Percentiles rank a stretch among this genome's conserved stretches.
Conservation (phyloP, 2,329 filamentous ascomycete species). For the Dactylellina parvicollis region DNA sequence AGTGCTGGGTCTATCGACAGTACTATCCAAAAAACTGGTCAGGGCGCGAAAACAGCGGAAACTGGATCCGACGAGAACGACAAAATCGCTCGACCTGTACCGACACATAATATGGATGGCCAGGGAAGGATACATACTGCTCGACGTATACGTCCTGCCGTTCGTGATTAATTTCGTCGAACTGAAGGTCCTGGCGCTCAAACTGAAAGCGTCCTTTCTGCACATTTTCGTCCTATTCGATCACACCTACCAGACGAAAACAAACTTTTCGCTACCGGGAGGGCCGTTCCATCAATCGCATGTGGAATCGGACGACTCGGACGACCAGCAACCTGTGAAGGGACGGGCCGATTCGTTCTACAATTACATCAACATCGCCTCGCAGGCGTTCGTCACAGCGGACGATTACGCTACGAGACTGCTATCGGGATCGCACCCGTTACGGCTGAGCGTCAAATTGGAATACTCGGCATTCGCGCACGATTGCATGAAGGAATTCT, state of each 20-base stretch:
- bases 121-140: conserved; percentile 85
- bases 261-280: conserved; percentile 61
- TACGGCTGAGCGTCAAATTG: conserved; percentile 87
- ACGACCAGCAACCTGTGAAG: conserved; percentile 39
- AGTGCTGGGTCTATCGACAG: conserved; percentile 87
- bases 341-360: conserved; percentile 52
- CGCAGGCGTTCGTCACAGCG: conserved; percentile 81
- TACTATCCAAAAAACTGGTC: conserved; percentile 84
- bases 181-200: conserved; percentile 88
- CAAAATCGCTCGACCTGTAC: conserved; percentile 83
- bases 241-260: conserved; percentile 61
- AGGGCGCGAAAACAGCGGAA: conserved; percentile 83
- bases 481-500: conserved; percentile 86
- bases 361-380: conserved; percentile 85
- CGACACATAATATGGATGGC: conserved; percentile 95
- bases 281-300: conserved; percentile 25
- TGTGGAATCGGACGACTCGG: conserved; percentile 10
- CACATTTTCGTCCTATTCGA: conserved; percentile 97
- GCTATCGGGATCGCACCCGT: conserved; percentile 86
- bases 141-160: conserved; percentile 86
- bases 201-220: conserved; percentile 91
- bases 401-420: conserved; percentile 76
- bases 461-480: conserved; percentile 94
- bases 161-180: conserved; percentile 81
- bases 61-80: conserved; percentile 80